These are phyloP conservation scores for Cucumis cinereus DNA, from an alignment of 306 rosid species.

Conservation along the genomic window DNA sequence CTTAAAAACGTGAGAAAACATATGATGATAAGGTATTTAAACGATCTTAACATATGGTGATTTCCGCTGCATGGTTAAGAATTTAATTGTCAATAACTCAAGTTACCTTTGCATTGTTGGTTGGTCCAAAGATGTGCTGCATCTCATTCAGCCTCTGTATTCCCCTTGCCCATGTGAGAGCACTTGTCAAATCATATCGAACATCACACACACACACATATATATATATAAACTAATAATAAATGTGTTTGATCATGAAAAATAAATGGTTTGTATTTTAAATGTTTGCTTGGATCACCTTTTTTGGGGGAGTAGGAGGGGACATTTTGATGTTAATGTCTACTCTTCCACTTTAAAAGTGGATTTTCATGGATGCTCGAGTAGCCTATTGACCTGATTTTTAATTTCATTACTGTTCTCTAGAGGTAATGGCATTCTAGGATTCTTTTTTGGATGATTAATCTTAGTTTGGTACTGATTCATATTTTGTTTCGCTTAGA, in stretches of 20 bases:
- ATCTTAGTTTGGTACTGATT: background rate
- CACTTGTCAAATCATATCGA: background rate
- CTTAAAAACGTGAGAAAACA: background rate
- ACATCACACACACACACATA: background rate
- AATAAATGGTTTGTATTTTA: background rate
- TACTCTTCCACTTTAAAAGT: background rate
- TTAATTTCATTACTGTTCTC: background rate
- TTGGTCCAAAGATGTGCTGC: background rate
- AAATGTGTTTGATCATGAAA: background rate
- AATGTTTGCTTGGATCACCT: background rate
- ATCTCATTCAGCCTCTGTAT: background rate
- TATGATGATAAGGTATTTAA: background rate
- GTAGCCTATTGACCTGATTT: background rate
- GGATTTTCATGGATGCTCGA: background rate
- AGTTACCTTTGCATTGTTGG: background rate
- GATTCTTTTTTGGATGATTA: background rate
- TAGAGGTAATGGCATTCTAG: background rate
- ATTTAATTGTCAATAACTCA: background rate
- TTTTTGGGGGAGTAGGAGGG: background rate
- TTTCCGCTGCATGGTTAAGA: background rate
- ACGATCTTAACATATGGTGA: background rate
- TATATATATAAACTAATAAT: background rate
- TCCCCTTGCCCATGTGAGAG: background rate
- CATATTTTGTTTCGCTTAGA: constrained; percentile 29
- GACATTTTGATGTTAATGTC: background rate